These are phyloP conservation scores for Lophium mytilinum DNA, from an alignment of 495 filamentous ascomycete genomes.

Conservation along the genomic window DNA sequence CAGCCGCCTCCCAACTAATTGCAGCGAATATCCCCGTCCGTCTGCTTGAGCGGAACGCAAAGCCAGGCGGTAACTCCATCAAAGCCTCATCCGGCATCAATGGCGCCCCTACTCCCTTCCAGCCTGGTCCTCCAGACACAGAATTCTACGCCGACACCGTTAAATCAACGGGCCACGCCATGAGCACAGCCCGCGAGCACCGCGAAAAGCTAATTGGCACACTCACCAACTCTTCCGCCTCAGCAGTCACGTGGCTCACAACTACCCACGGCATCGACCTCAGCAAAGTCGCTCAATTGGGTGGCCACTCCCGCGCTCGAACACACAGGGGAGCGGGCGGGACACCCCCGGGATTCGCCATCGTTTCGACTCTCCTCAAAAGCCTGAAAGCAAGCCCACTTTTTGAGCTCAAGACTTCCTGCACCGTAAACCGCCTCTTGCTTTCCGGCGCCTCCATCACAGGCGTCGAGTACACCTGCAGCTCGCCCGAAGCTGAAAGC, in stretches of 20 bases:
- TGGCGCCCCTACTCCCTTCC: conserved; percentile 47
- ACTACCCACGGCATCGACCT: conserved; percentile 47
- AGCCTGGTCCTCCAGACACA: conserved; percentile 31
- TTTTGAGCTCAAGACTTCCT: conserved; percentile 40
- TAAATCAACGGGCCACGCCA: conserved; percentile 35
- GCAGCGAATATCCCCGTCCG: conserved; percentile 38
- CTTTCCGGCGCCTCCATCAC: conserved; percentile 8
- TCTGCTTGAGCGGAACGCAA: conserved; percentile 46
- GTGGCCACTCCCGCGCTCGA: conserved; percentile 44
- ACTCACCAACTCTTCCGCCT: conserved; percentile 35
- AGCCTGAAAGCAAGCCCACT: conserved; percentile 35
- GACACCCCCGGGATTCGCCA: conserved; percentile 45
- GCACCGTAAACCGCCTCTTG: conserved; percentile 41
- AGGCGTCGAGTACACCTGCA: conserved; percentile 26
- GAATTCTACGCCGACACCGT: conserved; percentile 48
- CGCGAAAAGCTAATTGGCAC: conserved; percentile 39
- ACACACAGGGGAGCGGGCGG: conserved; percentile 47
- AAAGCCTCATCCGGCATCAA: conserved; percentile 59
- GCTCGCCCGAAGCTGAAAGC: conserved; percentile 18
- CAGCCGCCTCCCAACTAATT: conserved; percentile 43
- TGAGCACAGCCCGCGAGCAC: conserved; percentile 8
- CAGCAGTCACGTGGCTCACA: conserved; percentile 45
- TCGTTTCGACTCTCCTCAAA: conserved; percentile 43
- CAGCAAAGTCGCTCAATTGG: conserved; percentile 45
- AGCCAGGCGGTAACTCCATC: conserved; percentile 55